Percentiles rank a stretch among this genome's conserved stretches.
Conservation (phyloP, 75 land plant genomes). For the Chamaecyparis obtusa region DNA sequence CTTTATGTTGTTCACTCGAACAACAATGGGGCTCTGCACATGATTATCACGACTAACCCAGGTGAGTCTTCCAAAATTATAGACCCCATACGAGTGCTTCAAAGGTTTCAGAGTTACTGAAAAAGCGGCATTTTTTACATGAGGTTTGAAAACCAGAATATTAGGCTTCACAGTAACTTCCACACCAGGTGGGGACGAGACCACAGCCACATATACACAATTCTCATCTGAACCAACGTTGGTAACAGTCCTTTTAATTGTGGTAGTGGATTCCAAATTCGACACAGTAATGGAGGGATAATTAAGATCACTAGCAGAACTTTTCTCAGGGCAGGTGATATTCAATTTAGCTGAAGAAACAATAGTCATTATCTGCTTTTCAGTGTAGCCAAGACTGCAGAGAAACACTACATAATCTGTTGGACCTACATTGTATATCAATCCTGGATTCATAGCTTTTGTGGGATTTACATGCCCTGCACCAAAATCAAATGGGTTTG, state of each 20-base stretch:
- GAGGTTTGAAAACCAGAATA: too few relatives aligned
- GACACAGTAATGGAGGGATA: constrained; percentile 66
- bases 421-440: constrained; percentile 44
- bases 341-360: constrained; percentile 13
- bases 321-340: constrained; percentile 12
- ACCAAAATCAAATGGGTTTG: constrained; percentile 47
- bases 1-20: too few relatives aligned
- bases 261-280: constrained; percentile 26
- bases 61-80: too few relatives aligned
- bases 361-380: constrained; percentile 20
- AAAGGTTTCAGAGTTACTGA: too few relatives aligned
- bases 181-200: too few relatives aligned
- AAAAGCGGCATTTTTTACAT: too few relatives aligned
- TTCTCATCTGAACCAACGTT: constrained; percentile 43
- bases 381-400: constrained; percentile 46
- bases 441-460: constrained; percentile 59
- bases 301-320: constrained; percentile 38
- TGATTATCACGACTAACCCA: too few relatives aligned
- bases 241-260: constrained; percentile 47
- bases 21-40: too few relatives aligned
- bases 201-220: constrained; percentile 29
- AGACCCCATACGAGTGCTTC: too few relatives aligned
- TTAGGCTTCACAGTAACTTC: too few relatives aligned
- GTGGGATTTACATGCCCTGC: constrained; percentile 55
- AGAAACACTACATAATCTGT: constrained; percentile 52